Percentiles rank a stretch among this genome's conserved stretches.
These are phyloP conservation scores for Solanum lycopersicoides DNA, from an alignment of 257 asterid genomes.

Conservation along the genomic window DNA sequence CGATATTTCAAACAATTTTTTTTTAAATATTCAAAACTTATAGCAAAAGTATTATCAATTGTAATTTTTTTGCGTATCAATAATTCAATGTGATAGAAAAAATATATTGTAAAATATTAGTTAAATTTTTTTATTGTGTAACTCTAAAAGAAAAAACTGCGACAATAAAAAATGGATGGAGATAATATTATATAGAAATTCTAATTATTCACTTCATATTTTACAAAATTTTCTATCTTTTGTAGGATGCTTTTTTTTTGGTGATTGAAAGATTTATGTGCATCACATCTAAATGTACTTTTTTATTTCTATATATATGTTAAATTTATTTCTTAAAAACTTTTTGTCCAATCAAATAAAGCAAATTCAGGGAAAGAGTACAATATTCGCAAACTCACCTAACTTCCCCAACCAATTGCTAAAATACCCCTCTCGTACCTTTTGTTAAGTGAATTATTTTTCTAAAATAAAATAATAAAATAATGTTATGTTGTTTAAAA, in stretches of 20 bases:
- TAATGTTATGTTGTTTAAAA: background rate
- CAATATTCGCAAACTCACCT: background rate
- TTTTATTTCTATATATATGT: background rate
- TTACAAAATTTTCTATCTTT: background rate
- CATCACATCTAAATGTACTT: background rate
- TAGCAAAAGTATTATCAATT: too few species aligned
- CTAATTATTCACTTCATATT: too few species aligned
- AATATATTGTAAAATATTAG: too few species aligned
- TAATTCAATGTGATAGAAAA: too few species aligned
- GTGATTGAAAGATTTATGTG: background rate
- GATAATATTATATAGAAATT: too few species aligned
- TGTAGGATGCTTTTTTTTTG: background rate
- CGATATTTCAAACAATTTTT: too few species aligned
- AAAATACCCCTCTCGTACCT: background rate
- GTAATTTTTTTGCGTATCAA: too few species aligned
- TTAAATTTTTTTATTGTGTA: too few species aligned
- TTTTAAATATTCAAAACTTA: too few species aligned
- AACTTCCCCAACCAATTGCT: background rate
- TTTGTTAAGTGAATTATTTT: too few species aligned
- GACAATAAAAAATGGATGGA: too few species aligned
- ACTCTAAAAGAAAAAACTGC: too few species aligned
- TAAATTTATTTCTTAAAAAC: background rate
- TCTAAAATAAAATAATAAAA: background rate
- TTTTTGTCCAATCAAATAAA: background rate
- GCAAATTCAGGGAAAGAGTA: background rate